These are phyloP conservation scores for Lipomyces oligophaga DNA, from an alignment of 805 yeast genomes.

Conservation along the genomic window DNA sequence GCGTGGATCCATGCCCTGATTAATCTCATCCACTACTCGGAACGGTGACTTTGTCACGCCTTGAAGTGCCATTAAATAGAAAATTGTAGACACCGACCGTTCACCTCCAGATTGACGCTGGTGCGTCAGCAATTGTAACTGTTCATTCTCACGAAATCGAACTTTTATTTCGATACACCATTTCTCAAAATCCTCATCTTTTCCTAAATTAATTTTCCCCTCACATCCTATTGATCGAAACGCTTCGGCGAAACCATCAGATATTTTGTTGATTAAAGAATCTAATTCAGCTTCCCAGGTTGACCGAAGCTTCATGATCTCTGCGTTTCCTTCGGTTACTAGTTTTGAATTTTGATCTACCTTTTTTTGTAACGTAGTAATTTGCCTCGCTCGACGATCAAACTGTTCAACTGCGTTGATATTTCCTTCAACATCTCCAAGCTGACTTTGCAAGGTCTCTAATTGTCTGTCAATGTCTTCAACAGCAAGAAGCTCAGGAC, in stretches of 20 bases:
- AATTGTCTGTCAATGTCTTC: conserved; percentile 37
- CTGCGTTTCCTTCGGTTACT: conserved; percentile 35
- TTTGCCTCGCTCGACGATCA: conserved; percentile 43
- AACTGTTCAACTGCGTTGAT: conserved; percentile 30
- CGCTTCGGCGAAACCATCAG: conserved; percentile 59
- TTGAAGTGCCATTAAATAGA: conserved; percentile 86
- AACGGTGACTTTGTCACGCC: conserved; percentile 85
- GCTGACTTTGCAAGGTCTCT: background rate
- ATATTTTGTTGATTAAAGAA: conserved; percentile 51
- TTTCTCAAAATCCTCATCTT: conserved; percentile 52
- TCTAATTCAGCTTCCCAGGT: conserved; percentile 64
- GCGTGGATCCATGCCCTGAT: conserved; percentile 96
- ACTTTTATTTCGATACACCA: conserved; percentile 87
- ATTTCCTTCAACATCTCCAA: conserved; percentile 19
- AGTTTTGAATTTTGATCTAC: conserved; percentile 40
- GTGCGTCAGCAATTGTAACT: conserved; percentile 68
- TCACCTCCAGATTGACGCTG: conserved; percentile 97
- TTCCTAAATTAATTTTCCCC: conserved; percentile 67
- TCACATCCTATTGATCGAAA: conserved; percentile 77
- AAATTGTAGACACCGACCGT: conserved; percentile 89
- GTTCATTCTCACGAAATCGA: conserved; percentile 74
- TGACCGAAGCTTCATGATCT: conserved; percentile 42
- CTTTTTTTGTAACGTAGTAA: conserved; percentile 39
- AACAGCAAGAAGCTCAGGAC: conserved; percentile 36
- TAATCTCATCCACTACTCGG: conserved; percentile 94